Conservation (phyloP, 306 rosid genomes). For the Boehmeria nivea region DNA sequence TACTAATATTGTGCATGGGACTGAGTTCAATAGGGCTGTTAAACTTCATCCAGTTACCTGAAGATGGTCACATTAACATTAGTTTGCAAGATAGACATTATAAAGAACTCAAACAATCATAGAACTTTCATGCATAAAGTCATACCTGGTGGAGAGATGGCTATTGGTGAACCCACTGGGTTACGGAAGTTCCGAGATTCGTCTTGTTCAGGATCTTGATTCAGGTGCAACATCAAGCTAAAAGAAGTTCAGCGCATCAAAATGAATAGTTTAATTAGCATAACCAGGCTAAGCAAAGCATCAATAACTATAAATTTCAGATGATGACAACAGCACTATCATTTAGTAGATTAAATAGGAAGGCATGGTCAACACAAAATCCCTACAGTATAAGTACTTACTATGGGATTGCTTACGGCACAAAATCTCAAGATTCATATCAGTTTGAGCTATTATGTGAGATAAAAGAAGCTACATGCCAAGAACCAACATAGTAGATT, state of each 20-base stretch:
- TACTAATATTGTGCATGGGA: slow-evolving; percentile 51
- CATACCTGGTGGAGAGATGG: slow-evolving; percentile 84
- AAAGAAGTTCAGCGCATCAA: slow-evolving; percentile 9
- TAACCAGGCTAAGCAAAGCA: neutral
- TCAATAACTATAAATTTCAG: neutral
- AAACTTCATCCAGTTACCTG: slow-evolving; percentile 76
- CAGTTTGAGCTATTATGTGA: no score
- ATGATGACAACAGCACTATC: neutral
- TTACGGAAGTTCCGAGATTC: slow-evolving; percentile 54
- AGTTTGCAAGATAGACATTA: slow-evolving; percentile 10
- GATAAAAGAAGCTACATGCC: no score
- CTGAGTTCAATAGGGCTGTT: slow-evolving; percentile 69
- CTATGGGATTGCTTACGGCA: no score
- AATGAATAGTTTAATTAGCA: slow-evolving; percentile 10
- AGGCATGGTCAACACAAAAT: no score
- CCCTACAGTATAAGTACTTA: no score
- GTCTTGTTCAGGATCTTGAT: slow-evolving; percentile 82
- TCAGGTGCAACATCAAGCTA: slow-evolving; percentile 84
- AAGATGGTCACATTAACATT: slow-evolving; percentile 12
- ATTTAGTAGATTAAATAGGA: no score
- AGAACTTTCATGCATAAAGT: neutral
- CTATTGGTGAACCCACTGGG: slow-evolving; percentile 73
- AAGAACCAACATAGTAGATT: no score
- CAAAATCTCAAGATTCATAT: no score
- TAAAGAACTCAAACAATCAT: neutral